Percentiles rank a stretch among this genome's conserved stretches.
These are phyloP conservation scores for Tulasnella sp. DNA, from an alignment of 768 basidiomycete species.

Conservation along the genomic window DNA sequence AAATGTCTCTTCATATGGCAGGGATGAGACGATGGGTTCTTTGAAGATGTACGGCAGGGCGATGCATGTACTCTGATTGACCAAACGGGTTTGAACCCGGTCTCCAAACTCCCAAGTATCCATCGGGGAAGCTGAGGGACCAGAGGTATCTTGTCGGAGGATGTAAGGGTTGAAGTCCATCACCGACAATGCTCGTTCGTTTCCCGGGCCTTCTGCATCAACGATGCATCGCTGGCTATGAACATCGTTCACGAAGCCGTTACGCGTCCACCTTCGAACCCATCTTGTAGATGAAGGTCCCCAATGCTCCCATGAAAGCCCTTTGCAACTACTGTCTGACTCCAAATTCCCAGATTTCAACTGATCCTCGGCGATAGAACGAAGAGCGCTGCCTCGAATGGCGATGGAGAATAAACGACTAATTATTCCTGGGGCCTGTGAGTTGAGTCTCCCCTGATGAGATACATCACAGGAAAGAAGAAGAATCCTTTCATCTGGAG, in stretches of 20 bases:
- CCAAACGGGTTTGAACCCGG: neutral
- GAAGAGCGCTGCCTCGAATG: too few species aligned
- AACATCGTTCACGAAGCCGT: slow-evolving; percentile 1
- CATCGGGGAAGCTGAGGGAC: neutral
- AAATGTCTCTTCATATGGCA: neutral
- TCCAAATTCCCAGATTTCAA: too few species aligned
- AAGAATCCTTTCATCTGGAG: too few species aligned
- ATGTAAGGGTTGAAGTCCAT: slow-evolving; percentile 8
- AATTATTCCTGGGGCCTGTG: too few species aligned
- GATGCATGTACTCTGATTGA: neutral
- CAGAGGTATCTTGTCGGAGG: neutral
- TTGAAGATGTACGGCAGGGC: slow-evolving; percentile 5
- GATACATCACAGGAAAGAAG: too few species aligned
- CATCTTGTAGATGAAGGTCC: neutral
- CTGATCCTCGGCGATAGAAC: too few species aligned
- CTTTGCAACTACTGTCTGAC: too few species aligned
- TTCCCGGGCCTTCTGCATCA: neutral
- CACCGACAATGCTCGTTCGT: neutral
- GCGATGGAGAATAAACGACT: too few species aligned
- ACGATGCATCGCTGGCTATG: slow-evolving; percentile 3
- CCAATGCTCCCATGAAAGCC: slow-evolving; percentile 1
- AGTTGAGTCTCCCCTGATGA: too few species aligned
- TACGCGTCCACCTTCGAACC: neutral
- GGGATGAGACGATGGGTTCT: neutral
- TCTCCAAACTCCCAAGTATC: neutral